Evolutionary conservation across 2,329 filamentous ascomycete genomes (phyloP).

Genomic region (Diaporthe citrichinensis): DNA sequence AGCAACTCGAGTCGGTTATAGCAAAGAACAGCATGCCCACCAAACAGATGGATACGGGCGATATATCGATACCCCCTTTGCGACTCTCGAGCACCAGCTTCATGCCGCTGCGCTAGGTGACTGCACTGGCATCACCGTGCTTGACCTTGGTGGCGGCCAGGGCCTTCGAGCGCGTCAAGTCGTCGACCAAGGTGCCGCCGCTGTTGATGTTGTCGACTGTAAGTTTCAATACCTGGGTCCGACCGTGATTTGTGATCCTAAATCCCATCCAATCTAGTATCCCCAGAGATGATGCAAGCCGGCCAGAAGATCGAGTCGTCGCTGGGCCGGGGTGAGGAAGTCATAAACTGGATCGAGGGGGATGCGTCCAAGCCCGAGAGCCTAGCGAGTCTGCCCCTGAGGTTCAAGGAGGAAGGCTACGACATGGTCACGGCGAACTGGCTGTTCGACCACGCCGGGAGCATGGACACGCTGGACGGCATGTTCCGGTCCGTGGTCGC

Average conservation of each 20-base stretch:
- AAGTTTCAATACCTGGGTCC: neutral
- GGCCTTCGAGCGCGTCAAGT: slow-evolving; percentile 48
- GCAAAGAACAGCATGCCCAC: slow-evolving; percentile 37
- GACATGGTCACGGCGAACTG: slow-evolving; percentile 45
- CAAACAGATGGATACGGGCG: slow-evolving; percentile 30
- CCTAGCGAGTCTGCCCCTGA: slow-evolving; percentile 39
- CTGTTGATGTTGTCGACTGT: slow-evolving; percentile 49
- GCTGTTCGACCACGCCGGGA: slow-evolving; percentile 43
- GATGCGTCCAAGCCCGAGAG: slow-evolving; percentile 42
- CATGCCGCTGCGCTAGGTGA: slow-evolving; percentile 45
- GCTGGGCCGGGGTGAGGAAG: slow-evolving; percentile 24
- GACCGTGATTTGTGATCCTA: neutral
- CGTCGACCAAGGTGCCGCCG: slow-evolving; percentile 46
- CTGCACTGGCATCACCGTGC: slow-evolving; percentile 46
- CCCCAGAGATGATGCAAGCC: slow-evolving; percentile 47
- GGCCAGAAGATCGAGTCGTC: slow-evolving; percentile 42
- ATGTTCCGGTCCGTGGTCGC: slow-evolving; percentile 43
- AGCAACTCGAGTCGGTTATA: slow-evolving; percentile 17
- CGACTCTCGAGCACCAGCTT: slow-evolving; percentile 31
- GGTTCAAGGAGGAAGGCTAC: slow-evolving; percentile 41
- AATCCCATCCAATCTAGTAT: slow-evolving; percentile 36
- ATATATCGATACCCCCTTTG: slow-evolving; percentile 2
- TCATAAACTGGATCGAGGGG: slow-evolving; percentile 42
- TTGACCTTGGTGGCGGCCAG: slow-evolving; percentile 52
- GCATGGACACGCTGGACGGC: slow-evolving; percentile 40